Percentiles rank a stretch among this genome's conserved stretches.
phyloP scores from a whole-genome alignment of 2,329 filamentous ascomycete species.

The Pestalotiopsis fici region DNA sequence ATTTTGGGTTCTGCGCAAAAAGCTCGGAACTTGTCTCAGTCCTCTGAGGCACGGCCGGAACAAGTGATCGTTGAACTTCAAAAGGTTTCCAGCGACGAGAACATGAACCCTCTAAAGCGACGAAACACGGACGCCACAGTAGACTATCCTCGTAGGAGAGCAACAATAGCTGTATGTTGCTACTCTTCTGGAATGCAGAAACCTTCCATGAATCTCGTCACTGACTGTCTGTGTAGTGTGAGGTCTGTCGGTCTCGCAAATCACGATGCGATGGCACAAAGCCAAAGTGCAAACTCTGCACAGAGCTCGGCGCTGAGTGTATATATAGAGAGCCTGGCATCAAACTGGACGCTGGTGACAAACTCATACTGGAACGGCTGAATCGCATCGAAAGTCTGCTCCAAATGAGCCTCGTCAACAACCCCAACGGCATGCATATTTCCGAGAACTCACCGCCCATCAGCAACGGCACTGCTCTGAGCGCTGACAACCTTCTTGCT shows the following conservation, averaged over 20 bases:
- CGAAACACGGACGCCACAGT: constrained; percentile 62
- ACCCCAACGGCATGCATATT: constrained; percentile 53
- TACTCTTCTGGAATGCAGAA: constrained; percentile 12
- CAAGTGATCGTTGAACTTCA: constrained; percentile 43
- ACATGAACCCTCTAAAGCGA: constrained; percentile 54
- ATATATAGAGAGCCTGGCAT: constrained; percentile 84
- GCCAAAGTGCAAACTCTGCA: constrained; percentile 83
- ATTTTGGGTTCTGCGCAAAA: constrained; percentile 56
- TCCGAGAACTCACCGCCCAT: constrained; percentile 65
- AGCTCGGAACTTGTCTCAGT: constrained; percentile 55
- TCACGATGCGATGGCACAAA: constrained; percentile 78
- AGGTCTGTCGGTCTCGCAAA: constrained; percentile 79
- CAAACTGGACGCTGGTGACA: constrained; percentile 85
- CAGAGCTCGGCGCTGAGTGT: constrained; percentile 79
- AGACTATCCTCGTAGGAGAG: constrained; percentile 65
- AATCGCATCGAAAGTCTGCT: constrained; percentile 76
- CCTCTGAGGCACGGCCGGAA: constrained; percentile 49
- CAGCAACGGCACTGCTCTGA: constrained; percentile 63
- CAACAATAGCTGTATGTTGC: constrained; percentile 64
- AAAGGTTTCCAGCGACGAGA: constrained; percentile 51
- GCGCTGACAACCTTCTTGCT: constrained; percentile 57
- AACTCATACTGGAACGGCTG: constrained; percentile 79
- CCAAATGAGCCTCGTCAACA: constrained; percentile 65
- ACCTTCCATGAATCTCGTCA: constrained; percentile 11
- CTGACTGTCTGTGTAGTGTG: constrained; percentile 51